Conservation (phyloP, 2,329 filamentous ascomycete species). For the Fusarium bactridioides region DNA sequence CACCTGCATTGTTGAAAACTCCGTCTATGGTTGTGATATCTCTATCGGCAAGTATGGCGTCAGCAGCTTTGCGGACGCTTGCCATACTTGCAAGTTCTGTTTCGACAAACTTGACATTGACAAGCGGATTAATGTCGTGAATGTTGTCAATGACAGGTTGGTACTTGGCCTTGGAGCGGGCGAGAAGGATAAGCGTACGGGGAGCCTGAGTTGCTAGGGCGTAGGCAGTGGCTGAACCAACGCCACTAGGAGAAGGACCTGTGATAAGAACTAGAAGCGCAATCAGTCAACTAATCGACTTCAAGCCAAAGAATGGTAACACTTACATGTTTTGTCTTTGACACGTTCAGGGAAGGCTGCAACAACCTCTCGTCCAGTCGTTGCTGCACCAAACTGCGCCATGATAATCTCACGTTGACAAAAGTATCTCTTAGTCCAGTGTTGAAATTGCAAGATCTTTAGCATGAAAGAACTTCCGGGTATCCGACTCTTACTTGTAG, state of each 20-base stretch:
- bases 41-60: not conserved
- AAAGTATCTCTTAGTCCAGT: accelerated
- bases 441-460: accelerated
- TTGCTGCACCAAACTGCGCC: not conserved
- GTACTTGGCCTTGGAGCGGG: not conserved
- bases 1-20: not conserved
- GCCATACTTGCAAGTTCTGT: not conserved
- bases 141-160: not conserved
- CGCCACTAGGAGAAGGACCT: not conserved
- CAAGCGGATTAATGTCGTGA: accelerated
- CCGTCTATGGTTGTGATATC: not conserved
- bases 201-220: not conserved
- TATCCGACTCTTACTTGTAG: not conserved
- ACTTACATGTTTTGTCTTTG: not conserved
- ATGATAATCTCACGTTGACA: not conserved
- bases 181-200: not conserved
- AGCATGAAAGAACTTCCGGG: accelerated
- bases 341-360: not conserved
- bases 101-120: not conserved
- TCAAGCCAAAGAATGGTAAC: accelerated
- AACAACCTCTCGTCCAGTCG: not conserved
- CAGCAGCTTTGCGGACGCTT: not conserved
- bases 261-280: not conserved
- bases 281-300: accelerated
- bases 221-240: not conserved